Percentiles rank a stretch among this genome's conserved stretches.
Conservation (phyloP, 805 yeast genomes). For the Candida arabinofermentans region DNA sequence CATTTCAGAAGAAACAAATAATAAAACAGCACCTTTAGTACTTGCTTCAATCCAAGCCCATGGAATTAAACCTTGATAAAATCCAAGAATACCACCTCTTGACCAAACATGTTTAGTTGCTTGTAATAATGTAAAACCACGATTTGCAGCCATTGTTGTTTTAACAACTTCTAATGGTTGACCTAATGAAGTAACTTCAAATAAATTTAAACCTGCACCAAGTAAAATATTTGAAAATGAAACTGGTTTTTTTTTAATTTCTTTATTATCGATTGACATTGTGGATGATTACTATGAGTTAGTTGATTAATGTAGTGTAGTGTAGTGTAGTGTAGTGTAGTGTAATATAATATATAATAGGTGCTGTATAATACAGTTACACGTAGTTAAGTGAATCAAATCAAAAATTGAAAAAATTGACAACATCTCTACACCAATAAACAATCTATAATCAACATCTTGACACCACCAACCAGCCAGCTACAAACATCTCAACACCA, state of each 20-base stretch:
- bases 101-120: constrained; percentile 80
- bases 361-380: too few relatives aligned
- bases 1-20: constrained; percentile 89
- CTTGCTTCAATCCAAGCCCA: constrained; percentile 99
- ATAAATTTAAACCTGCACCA: constrained; percentile 90
- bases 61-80: constrained; percentile 96
- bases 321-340: too few relatives aligned
- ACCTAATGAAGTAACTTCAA: constrained; percentile 91
- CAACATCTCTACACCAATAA: too few relatives aligned
- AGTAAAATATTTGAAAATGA: constrained; percentile 84
- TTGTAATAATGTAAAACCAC: constrained; percentile 61
- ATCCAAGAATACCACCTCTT: constrained; percentile 89
- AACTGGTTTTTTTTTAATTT: constrained; percentile 76
- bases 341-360: too few relatives aligned
- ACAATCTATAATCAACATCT: too few relatives aligned
- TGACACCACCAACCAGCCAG: too few relatives aligned
- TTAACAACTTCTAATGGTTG: constrained; percentile 95
- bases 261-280: constrained; percentile 8
- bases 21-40: constrained; percentile 95
- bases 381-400: too few relatives aligned
- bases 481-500: too few relatives aligned
- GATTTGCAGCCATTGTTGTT: constrained; percentile 98
- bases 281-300: not conserved
- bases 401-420: too few relatives aligned
- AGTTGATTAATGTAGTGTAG: too few relatives aligned